These are phyloP conservation scores for Stygiomarasmius scandens DNA, from an alignment of 1,284 basidiomycete species.

Conservation along the genomic window DNA sequence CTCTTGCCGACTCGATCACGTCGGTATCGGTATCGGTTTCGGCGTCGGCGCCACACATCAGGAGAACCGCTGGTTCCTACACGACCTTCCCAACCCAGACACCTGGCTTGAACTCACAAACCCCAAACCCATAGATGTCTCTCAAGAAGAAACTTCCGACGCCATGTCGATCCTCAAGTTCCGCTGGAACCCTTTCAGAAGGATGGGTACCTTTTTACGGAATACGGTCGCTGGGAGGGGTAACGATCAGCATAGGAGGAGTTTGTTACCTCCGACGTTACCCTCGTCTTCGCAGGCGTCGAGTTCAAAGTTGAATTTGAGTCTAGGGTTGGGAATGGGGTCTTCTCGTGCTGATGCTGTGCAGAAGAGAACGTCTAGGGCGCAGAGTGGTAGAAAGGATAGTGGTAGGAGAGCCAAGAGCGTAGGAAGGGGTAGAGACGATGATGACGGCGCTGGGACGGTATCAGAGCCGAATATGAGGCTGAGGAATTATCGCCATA, in stretches of 20 bases:
- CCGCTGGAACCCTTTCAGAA: background rate
- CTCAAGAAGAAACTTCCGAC: constrained; percentile 79
- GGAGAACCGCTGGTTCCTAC: constrained; percentile 78
- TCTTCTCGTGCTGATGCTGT: no score
- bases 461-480: background rate
- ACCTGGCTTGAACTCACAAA: constrained; percentile 84
- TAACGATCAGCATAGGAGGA: background rate
- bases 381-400: background rate
- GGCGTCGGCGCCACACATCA: no score
- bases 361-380: no score
- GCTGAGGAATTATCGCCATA: background rate
- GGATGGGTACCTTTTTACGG: background rate
- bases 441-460: background rate
- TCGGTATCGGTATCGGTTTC: no score
- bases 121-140: constrained; percentile 53
- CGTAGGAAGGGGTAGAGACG: no score
- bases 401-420: background rate
- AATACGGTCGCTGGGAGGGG: background rate
- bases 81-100: constrained; percentile 70
- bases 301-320: no score
- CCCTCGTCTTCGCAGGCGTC: no score
- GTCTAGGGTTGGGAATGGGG: no score
- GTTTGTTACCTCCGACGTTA: background rate
- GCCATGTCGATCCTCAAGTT: constrained; percentile 57
- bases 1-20: no score